Percentiles rank a stretch among this genome's conserved stretches.
These are phyloP conservation scores for Fusarium fujikuroi DNA, from an alignment of 2,329 filamentous ascomycete genomes.

Conservation along the genomic window DNA sequence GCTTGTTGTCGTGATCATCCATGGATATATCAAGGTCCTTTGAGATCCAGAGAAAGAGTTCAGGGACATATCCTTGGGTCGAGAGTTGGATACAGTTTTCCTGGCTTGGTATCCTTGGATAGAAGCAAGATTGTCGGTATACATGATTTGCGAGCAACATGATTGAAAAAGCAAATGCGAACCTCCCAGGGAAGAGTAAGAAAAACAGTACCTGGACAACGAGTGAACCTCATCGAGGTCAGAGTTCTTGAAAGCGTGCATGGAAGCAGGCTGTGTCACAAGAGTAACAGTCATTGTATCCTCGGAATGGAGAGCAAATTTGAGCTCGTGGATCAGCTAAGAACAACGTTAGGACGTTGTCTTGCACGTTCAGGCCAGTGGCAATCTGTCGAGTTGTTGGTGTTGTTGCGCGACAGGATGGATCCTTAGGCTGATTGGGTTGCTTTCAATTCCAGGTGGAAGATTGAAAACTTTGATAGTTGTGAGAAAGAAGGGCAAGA, in stretches of 20 bases:
- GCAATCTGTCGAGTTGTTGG: conserved; percentile 42
- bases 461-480: conserved; percentile 34
- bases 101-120: conserved; percentile 35
- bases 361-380: conserved; percentile 43
- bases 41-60: conserved; percentile 17
- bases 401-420: conserved; percentile 45
- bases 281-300: conserved; percentile 62
- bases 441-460: conserved; percentile 38
- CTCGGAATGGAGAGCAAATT: conserved; percentile 49
- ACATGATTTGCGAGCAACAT: conserved; percentile 48
- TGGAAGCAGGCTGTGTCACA: conserved; percentile 59
- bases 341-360: conserved; percentile 46
- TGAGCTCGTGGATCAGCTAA: conserved; percentile 45
- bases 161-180: conserved; percentile 50
- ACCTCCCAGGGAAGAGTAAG: conserved; percentile 57
- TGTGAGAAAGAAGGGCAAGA: conserved; percentile 36
- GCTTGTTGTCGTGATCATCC: conserved; percentile 12
- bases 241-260: conserved; percentile 64
- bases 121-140: conserved; percentile 37
- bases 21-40: conserved; percentile 5
- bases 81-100: conserved; percentile 22
- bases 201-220: conserved; percentile 70
- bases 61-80: conserved; percentile 27
- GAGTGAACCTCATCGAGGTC: conserved; percentile 70
- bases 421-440: conserved; percentile 43